phyloP scores from a whole-genome alignment of 192 early-diverging fungal genomes.

The Obelidium mucronatum region DNA sequence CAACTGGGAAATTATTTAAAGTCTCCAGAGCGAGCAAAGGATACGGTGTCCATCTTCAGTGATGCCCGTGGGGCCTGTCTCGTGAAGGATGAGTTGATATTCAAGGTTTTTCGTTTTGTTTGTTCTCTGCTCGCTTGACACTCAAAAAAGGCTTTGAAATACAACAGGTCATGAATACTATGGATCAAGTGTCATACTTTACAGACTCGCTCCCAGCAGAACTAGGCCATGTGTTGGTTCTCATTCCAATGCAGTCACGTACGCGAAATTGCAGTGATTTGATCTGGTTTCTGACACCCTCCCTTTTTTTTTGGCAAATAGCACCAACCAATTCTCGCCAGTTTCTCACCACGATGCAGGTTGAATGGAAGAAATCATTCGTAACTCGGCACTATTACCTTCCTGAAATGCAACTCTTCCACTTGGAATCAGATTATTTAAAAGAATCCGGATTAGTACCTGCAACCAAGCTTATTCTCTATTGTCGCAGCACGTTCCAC shows the following conservation, averaged over 20 bases:
- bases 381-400: not conserved
- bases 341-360: too few relatives aligned
- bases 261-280: not conserved
- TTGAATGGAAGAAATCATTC: too few relatives aligned
- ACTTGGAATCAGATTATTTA: slow-evolving; percentile 7
- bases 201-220: not conserved
- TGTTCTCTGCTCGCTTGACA: not conserved
- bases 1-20: not conserved
- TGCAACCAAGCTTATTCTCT: not conserved
- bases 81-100: not conserved
- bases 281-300: not conserved
- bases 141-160: not conserved
- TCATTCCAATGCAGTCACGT: not conserved
- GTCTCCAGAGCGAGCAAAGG: not conserved
- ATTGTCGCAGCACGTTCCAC: not conserved
- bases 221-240: slow-evolving; percentile 1
- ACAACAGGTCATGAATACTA: not conserved
- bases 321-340: not conserved
- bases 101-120: not conserved
- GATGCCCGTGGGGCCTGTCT: not conserved
- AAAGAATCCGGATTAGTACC: not conserved
- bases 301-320: not conserved
- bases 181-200: not conserved
- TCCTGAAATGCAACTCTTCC: not conserved
- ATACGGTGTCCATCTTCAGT: not conserved